Base-by-base conservation (phyloP, 2,329 filamentous ascomycete genomes). In the Aspergillus quadrilineatus region DNA sequence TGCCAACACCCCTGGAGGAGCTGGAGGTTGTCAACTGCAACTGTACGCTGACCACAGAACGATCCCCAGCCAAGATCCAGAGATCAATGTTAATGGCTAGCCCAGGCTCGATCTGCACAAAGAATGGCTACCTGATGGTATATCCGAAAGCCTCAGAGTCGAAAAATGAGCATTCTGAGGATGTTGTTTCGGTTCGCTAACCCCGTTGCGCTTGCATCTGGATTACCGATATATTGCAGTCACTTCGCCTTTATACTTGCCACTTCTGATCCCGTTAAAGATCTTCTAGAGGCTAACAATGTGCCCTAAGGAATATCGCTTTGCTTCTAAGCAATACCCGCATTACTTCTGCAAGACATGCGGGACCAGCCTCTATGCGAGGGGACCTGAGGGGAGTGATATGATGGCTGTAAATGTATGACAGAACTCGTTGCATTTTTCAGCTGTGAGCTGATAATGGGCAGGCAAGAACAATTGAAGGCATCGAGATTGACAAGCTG, bases 341-440 rank as follows among this genome's bases (percentile, higher is more conserved):
- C 68, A 72, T 43, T 66, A 63, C 5, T 72, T 72, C 47, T 72
- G 70, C 58, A 53, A 57, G 5, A 66, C 59, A 6, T 72, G 70
- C 41, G 70, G 70, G 3, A 66, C 68, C 1, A 69, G 65, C 45
- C 58, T 72, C 30, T 68, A 64, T 47, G 65, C 58, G 7, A 63
- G 65, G 32, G 49, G 55, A 2, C 68, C 42, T 44, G 65, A 58
- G 58, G 59, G 50, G 60, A 62, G 47, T 48, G 55, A 43, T 58
- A 63, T 56, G 37, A 61, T 65, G 9, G 67, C 67, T 42, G 48
- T 73, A 26, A 72, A 73, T 62, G 71, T 73, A 50, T 10, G 22
- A 22, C 22, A 2, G 22, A 22, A 3, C 22, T 2, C 22, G 22
- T 22, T 22, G 22, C 22, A 22, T 22, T 22, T 22, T 22, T 22